Evolutionary conservation across 108 stramenopile species (phyloP).

Genomic region (Discostella stelligeroides): DNA sequence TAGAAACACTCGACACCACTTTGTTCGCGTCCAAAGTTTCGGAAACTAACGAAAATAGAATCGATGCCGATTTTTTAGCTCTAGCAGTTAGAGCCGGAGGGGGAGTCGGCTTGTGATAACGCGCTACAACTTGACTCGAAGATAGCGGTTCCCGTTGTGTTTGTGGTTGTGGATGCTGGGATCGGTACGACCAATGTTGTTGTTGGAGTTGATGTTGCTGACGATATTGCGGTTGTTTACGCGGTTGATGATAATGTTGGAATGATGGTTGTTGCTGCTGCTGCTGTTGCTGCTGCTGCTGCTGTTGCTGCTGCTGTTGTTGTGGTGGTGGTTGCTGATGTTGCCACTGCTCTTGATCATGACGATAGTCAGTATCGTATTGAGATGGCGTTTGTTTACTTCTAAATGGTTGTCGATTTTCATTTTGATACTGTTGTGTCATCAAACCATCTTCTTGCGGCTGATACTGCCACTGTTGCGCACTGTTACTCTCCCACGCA

Average conservation of each 20-base stretch:
- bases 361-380: conserved; percentile 9
- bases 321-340: conserved; percentile 9
- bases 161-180: conserved; percentile 10
- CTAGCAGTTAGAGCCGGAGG: neutral
- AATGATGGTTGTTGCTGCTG: conserved; percentile 10
- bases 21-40: conserved; percentile 40
- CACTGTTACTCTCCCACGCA: neutral
- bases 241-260: conserved; percentile 8
- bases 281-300: conserved; percentile 13
- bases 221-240: conserved; percentile 3
- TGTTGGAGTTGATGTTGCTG: conserved; percentile 8
- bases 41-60: conserved; percentile 39
- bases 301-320: conserved; percentile 8
- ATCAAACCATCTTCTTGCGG: neutral
- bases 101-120: neutral
- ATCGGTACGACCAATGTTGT: conserved; percentile 3
- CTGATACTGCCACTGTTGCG: neutral
- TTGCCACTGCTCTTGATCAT: conserved; percentile 6
- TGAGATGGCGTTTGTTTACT: conserved; percentile 18
- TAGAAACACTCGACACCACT: conserved; percentile 39
- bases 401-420: conserved; percentile 15
- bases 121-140: conserved; percentile 18
- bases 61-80: conserved; percentile 19
- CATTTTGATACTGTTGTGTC: conserved; percentile 4
- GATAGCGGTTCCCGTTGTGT: neutral